These are phyloP conservation scores for Ananas comosus DNA, from an alignment of 176 grass and related monocot species.

Conservation along the genomic window DNA sequence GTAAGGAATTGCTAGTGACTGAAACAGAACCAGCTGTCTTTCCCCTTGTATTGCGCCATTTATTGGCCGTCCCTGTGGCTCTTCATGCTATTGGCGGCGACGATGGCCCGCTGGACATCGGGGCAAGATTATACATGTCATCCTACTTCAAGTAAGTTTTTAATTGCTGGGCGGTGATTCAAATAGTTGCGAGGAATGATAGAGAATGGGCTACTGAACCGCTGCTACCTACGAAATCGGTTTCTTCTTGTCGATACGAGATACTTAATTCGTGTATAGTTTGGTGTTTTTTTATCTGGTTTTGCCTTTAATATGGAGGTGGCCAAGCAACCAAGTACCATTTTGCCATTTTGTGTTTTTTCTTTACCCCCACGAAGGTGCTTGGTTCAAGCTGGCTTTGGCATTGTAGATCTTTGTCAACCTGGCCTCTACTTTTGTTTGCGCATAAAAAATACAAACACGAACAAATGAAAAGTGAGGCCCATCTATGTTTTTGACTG, in stretches of 20 bases:
- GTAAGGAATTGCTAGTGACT: slow-evolving; percentile 23
- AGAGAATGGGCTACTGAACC: not conserved
- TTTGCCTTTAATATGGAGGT: not conserved
- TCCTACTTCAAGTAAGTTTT: slow-evolving; percentile 59
- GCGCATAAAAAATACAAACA: not conserved
- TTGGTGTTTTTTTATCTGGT: slow-evolving; percentile 20
- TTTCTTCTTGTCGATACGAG: slow-evolving; percentile 29
- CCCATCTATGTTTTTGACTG: slow-evolving; percentile 14
- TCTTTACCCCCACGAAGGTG: slow-evolving; percentile 3
- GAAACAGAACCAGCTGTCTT: slow-evolving; percentile 38
- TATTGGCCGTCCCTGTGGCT: slow-evolving; percentile 69
- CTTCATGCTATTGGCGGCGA: slow-evolving; percentile 70
- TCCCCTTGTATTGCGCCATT: slow-evolving; percentile 58
- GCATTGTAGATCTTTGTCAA: not conserved
- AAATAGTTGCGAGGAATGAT: not conserved
- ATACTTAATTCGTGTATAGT: slow-evolving; percentile 13
- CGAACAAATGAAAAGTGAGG: not conserved
- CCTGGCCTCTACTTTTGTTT: not conserved
- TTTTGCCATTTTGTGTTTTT: slow-evolving; percentile 18
- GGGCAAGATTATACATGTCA: slow-evolving; percentile 49
- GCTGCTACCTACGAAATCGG: not conserved
- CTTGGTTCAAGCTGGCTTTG: slow-evolving; percentile 20
- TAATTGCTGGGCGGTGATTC: not conserved
- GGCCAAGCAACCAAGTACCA: slow-evolving; percentile 21
- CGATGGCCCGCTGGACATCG: slow-evolving; percentile 55